Conservation (phyloP, 225 moss, liverwort and hornwort species). For the Polytrichum formosum region DNA sequence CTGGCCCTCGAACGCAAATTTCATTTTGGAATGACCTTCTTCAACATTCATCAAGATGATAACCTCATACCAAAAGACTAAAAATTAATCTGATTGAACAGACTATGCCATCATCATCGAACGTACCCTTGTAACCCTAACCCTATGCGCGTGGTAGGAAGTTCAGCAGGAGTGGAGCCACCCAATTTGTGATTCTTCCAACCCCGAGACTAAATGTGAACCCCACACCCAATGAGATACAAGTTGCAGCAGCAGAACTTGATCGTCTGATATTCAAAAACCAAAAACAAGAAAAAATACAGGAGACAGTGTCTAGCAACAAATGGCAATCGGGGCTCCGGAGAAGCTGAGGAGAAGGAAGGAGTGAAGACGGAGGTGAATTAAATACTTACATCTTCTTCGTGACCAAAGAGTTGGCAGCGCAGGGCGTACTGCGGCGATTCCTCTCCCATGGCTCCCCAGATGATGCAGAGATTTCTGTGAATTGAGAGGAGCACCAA, state of each 20-base stretch:
- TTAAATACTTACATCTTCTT: slow-evolving; percentile 76
- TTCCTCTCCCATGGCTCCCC: slow-evolving; percentile 64
- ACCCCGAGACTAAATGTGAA: background rate
- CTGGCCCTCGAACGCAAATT: too few species aligned
- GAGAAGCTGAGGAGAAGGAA: background rate
- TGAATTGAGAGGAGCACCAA: too few species aligned
- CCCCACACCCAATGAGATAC: background rate
- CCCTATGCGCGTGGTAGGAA: too few species aligned
- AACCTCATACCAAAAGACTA: too few species aligned
- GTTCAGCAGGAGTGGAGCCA: too few species aligned
- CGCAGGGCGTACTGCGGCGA: slow-evolving; percentile 74
- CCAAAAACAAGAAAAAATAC: background rate
- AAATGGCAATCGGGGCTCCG: background rate
- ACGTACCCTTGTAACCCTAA: too few species aligned
- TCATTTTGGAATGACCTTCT: too few species aligned
- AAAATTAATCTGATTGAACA: too few species aligned
- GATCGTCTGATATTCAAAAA: too few species aligned
- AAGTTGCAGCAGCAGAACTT: too few species aligned
- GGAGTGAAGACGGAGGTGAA: background rate
- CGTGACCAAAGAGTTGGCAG: slow-evolving; percentile 92
- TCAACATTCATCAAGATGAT: too few species aligned
- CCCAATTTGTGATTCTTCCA: background rate
- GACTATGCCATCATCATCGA: too few species aligned
- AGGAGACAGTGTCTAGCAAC: background rate
- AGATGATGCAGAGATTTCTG: background rate